These are phyloP conservation scores for Pythium coloratum DNA, from an alignment of 352 stramenopile species.

Conservation along the genomic window DNA sequence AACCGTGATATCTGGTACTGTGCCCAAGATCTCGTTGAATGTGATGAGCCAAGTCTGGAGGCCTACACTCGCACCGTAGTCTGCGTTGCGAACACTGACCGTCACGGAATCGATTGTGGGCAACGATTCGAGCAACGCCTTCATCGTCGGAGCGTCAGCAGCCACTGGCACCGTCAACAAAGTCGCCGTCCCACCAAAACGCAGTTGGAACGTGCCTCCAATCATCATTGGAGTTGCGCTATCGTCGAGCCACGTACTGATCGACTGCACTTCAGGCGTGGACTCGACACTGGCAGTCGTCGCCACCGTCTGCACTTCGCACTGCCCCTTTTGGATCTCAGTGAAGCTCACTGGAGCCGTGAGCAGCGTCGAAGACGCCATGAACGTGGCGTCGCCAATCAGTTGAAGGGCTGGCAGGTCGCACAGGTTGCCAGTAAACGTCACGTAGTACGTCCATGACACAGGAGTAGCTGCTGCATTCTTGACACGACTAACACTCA, in stretches of 20 bases:
- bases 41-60: slow-evolving; percentile 85
- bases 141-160: slow-evolving; percentile 39
- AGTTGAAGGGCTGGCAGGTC: slow-evolving; percentile 73
- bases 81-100: slow-evolving; percentile 45
- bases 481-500: slow-evolving; percentile 66
- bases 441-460: slow-evolving; percentile 80
- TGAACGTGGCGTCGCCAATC: slow-evolving; percentile 45
- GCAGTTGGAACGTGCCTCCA: slow-evolving; percentile 68
- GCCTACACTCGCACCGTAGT: slow-evolving; percentile 48
- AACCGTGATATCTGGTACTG: slow-evolving; percentile 82
- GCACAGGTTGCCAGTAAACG: slow-evolving; percentile 87
- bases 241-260: slow-evolving; percentile 76
- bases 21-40: slow-evolving; percentile 92
- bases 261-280: slow-evolving; percentile 86
- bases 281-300: slow-evolving; percentile 90
- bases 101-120: slow-evolving; percentile 76
- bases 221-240: slow-evolving; percentile 33
- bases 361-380: slow-evolving; percentile 37
- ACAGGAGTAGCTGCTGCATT: slow-evolving; percentile 21
- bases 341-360: slow-evolving; percentile 46
- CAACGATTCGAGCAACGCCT: slow-evolving; percentile 70
- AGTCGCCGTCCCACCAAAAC: slow-evolving; percentile 46
- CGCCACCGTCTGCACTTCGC: slow-evolving; percentile 94
- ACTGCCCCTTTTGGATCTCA: slow-evolving; percentile 82
- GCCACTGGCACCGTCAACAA: slow-evolving; percentile 44